A percentile compares a stretch with the other conserved stretches of the same genome.
These are phyloP conservation scores for Eucalyptus victrix DNA, from an alignment of 345 rosid species.

Conservation along the genomic window DNA sequence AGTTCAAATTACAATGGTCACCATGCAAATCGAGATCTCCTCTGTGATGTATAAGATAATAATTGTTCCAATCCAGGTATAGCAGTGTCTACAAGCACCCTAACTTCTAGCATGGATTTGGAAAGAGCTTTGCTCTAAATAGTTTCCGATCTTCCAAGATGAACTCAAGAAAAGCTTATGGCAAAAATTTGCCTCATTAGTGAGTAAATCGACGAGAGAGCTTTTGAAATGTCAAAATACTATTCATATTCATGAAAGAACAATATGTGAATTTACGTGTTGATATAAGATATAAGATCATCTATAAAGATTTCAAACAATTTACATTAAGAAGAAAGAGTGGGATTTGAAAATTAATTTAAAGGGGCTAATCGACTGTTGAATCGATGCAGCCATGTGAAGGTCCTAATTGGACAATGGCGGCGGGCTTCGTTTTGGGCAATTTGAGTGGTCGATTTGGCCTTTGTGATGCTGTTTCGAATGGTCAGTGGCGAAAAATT, in stretches of 20 bases:
- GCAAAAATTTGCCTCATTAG: not conserved
- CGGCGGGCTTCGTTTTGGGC: too few species aligned
- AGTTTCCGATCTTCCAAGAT: not conserved
- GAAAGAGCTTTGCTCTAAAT: not conserved
- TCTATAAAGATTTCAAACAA: not conserved
- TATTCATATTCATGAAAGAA: not conserved
- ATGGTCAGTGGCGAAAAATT: too few species aligned
- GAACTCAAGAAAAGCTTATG: not conserved
- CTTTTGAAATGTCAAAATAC: not conserved
- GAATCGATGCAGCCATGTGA: too few species aligned
- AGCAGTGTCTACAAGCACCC: not conserved
- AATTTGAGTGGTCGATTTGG: too few species aligned
- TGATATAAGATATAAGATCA: not conserved
- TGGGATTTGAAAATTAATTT: not conserved
- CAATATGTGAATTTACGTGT: not conserved
- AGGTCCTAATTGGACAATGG: too few species aligned
- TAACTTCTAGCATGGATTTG: not conserved
- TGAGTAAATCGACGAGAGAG: not conserved
- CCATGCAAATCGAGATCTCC: not conserved
- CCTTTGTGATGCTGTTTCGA: rapidly evolving
- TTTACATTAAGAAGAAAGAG: not conserved
- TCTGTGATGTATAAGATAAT: not conserved
- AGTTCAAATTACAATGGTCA: not conserved
- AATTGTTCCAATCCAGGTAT: not conserved
- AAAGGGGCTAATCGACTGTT: not conserved